phyloP scores from a whole-genome alignment of 2,329 filamentous ascomycete species.

The Aureobasidium leucospermi region DNA sequence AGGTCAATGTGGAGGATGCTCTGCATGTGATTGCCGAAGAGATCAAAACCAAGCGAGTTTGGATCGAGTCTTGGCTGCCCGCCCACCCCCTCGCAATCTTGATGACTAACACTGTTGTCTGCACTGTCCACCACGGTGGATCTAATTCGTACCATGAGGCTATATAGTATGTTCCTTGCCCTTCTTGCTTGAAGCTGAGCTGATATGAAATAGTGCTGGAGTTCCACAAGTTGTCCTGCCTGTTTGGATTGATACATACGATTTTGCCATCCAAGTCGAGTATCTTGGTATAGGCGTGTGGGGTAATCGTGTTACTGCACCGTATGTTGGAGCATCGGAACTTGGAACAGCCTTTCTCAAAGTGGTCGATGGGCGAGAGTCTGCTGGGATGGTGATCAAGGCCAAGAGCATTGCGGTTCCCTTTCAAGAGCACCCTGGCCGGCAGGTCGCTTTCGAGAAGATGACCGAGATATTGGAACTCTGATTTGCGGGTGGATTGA shows the following conservation, averaged over 20 bases:
- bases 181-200: not conserved
- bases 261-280: conserved; percentile 10
- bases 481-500: not conserved
- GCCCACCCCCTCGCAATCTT: conserved; percentile 7
- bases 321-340: not conserved
- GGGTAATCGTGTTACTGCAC: conserved; percentile 3
- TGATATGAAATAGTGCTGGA: conserved; percentile 4
- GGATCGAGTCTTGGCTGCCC: conserved; percentile 7
- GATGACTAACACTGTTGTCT: not conserved
- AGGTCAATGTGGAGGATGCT: not conserved
- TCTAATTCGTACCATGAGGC: conserved; percentile 13
- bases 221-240: conserved; percentile 9
- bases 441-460: not conserved
- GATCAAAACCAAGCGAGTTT: not conserved
- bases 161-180: not conserved
- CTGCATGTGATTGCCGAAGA: not conserved
- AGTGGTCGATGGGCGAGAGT: not conserved
- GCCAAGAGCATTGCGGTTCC: conserved; percentile 2
- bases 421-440: not conserved
- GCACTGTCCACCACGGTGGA: conserved; percentile 12
- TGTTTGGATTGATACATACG: conserved; percentile 14
- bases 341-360: not conserved
- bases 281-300: conserved; percentile 2
- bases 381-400: not conserved
- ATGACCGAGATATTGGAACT: not conserved